Base-by-base conservation (phyloP, 2,329 filamentous ascomycete species). In the Aspergillus novofumigatus region DNA sequence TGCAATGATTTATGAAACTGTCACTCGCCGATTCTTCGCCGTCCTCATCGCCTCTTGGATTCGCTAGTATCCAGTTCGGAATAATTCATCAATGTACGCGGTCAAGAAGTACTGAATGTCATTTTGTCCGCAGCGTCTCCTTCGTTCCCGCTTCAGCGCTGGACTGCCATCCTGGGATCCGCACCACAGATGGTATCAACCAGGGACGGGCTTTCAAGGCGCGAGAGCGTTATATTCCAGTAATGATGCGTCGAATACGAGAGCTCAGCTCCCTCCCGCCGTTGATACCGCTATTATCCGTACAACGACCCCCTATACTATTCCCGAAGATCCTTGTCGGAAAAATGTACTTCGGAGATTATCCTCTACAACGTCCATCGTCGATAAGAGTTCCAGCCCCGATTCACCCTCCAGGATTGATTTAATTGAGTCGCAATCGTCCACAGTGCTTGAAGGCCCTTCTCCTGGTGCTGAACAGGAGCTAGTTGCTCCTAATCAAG, bases 51-150 rank as follows among this genome's bases (percentile, higher is more conserved):
- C 47, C 29, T 44, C 25, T 25, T 38, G 29, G 29, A 44, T 44
- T 25, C 26, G 51, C 23, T 26, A n/a, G n/a, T 32, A 29, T 41
- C 42, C 9, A 50, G 17, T 41, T 52, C 41, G 51, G 42, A 47
- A 55, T 58, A 44, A 32, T 28, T 26, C 17, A n/a, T 57, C 55
- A 57, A 69, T 69, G 68, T 57, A 61, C 66, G 53, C 41, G 38
- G 58, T 58, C 48, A 59, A 53, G 51, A 53, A 55, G 51, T 60
- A 56, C 72, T 75, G 72, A 71, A 75, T 75, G 72, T 73, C 64
- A 65, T 61, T 63, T 62, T 65, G 72, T 67, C 62, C 67, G 56
- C 65, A 65, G 44, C 61, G 61, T 57, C 55, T 72, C 49, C 63
- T 67, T 62, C 70, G 65, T 54, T 63, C 62, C 57, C 68, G 68